Evolutionary conservation across 2,329 filamentous ascomycete species (phyloP).

Genomic region (Xylaria sp.): DNA sequence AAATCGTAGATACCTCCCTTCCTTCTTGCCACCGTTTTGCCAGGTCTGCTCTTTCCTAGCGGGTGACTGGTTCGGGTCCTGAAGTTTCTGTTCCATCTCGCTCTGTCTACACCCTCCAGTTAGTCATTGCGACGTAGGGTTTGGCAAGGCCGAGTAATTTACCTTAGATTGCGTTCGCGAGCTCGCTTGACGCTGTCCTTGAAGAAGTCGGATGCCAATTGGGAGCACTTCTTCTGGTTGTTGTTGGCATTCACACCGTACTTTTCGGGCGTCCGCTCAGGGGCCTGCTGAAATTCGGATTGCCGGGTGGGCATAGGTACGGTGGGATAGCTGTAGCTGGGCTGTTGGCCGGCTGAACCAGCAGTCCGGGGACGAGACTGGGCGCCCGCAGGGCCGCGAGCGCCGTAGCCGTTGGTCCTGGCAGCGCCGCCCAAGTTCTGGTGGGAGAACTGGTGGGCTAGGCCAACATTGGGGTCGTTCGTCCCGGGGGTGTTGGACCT

Average conservation of each 20-base stretch:
- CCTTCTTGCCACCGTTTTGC: slow-evolving; percentile 82
- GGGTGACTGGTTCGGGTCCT: slow-evolving; percentile 75
- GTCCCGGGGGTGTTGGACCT: slow-evolving; percentile 64
- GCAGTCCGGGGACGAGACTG: slow-evolving; percentile 81
- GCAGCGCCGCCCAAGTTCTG: slow-evolving; percentile 84
- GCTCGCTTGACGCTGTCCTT: slow-evolving; percentile 98
- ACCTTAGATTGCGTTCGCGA: slow-evolving; percentile 93
- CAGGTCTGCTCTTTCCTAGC: slow-evolving; percentile 83
- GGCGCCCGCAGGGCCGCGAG: slow-evolving; percentile 69
- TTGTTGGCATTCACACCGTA: slow-evolving; percentile 68
- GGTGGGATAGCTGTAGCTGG: slow-evolving; percentile 67
- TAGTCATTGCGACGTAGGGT: slow-evolving; percentile 25
- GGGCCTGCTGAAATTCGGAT: slow-evolving; percentile 77
- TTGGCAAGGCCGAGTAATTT: slow-evolving; percentile 22
- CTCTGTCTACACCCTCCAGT: slow-evolving; percentile 70
- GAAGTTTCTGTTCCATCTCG: slow-evolving; percentile 85
- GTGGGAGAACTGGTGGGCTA: slow-evolving; percentile 95
- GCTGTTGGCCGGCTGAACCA: slow-evolving; percentile 68
- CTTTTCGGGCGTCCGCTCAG: slow-evolving; percentile 86
- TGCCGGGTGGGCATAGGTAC: slow-evolving; percentile 68
- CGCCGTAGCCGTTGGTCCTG: slow-evolving; percentile 71
- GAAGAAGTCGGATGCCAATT: slow-evolving; percentile 88
- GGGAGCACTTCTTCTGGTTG: slow-evolving; percentile 73
- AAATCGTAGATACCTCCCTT: slow-evolving; percentile 92
- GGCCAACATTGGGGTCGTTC: slow-evolving; percentile 86